Percentiles rank a stretch among this genome's conserved stretches.
Evolutionary conservation across 306 rosid genomes (phyloP).

Genomic region (Vigna radiata): DNA sequence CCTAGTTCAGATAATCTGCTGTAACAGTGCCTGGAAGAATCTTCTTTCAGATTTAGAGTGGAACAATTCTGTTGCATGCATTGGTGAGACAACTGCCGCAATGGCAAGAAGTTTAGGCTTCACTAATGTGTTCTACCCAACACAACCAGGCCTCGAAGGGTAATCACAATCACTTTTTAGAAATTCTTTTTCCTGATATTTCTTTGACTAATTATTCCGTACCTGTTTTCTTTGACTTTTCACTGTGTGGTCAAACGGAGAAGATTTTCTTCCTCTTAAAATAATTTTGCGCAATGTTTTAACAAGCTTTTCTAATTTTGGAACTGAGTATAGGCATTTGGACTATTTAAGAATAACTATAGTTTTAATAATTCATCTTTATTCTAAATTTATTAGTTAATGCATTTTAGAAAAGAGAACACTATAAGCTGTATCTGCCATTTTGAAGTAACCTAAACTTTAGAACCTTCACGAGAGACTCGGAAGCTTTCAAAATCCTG

Average conservation of each 20-base stretch:
- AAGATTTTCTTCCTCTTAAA: slow-evolving; percentile 19
- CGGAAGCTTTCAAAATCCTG: neutral
- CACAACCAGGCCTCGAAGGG: slow-evolving; percentile 95
- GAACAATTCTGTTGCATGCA: slow-evolving; percentile 85
- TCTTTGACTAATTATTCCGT: slow-evolving; percentile 20
- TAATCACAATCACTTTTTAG: slow-evolving; percentile 45
- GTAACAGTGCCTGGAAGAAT: slow-evolving; percentile 87
- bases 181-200: slow-evolving; percentile 19
- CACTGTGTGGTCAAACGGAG: slow-evolving; percentile 6
- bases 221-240: slow-evolving; percentile 13
- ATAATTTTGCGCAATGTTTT: slow-evolving; percentile 13
- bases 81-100: slow-evolving; percentile 95
- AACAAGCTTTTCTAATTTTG: slow-evolving; percentile 13
- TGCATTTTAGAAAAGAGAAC: neutral
- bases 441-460: neutral
- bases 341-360: neutral
- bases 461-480: neutral
- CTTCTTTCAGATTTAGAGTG: slow-evolving; percentile 66
- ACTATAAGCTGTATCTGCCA: neutral
- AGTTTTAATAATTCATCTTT: too few relatives aligned
- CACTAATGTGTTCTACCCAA: slow-evolving; percentile 76
- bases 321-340: neutral
- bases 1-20: slow-evolving; percentile 44
- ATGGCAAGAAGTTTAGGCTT: slow-evolving; percentile 80
- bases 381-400: neutral